Conservation (phyloP, 1,284 basidiomycete genomes). For the Trametes sp. region DNA sequence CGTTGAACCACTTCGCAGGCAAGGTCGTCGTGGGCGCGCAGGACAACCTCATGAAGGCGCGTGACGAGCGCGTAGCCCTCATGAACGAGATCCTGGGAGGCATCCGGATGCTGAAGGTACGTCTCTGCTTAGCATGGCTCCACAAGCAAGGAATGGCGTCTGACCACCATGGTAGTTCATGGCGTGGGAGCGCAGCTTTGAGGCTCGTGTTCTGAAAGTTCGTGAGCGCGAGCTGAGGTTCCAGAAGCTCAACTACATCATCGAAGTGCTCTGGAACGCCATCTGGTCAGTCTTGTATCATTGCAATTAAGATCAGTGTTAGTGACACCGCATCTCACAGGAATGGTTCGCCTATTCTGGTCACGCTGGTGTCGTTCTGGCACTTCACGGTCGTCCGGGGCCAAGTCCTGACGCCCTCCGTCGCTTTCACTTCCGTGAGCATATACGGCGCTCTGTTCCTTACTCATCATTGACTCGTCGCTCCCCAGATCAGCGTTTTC, state of each 20-base stretch:
- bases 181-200: constrained; percentile 95
- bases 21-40: constrained; percentile 86
- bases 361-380: constrained; percentile 83
- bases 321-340: constrained; percentile 41
- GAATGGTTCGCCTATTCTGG: constrained; percentile 78
- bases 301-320: not conserved
- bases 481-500: constrained; percentile 61
- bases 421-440: constrained; percentile 86
- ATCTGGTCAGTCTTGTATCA: constrained; percentile 64
- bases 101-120: constrained; percentile 91
- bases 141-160: not conserved
- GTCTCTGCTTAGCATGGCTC: not conserved
- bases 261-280: constrained; percentile 83
- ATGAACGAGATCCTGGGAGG: constrained; percentile 95
- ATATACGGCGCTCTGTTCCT: not conserved
- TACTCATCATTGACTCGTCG: not conserved
- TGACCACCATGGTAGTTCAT: constrained; percentile 61
- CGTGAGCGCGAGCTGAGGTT: constrained; percentile 84
- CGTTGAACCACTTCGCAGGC: constrained; percentile 87
- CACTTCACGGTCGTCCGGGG: constrained; percentile 81
- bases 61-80: constrained; percentile 88
- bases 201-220: constrained; percentile 76
- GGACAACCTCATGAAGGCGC: constrained; percentile 91
- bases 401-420: constrained; percentile 79
- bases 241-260: constrained; percentile 85